A percentile compares a stretch with the other conserved stretches of the same genome.
These are phyloP conservation scores for Cryphonectria carpinicola DNA, from an alignment of 2,329 filamentous ascomycete genomes.

Conservation along the genomic window DNA sequence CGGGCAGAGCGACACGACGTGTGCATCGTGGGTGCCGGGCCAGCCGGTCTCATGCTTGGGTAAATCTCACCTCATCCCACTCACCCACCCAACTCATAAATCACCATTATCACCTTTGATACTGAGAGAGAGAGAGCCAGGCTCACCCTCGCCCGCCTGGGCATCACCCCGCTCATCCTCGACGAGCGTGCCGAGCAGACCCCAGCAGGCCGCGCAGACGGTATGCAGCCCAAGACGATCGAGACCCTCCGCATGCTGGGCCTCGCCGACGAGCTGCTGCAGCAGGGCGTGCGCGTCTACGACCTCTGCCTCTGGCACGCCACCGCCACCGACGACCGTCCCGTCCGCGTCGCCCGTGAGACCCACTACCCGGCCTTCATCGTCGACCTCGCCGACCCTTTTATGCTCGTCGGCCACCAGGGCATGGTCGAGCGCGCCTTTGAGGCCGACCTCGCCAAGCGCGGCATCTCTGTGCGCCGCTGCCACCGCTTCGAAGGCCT, in stretches of 20 bases:
- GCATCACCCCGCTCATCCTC: slow-evolving; percentile 66
- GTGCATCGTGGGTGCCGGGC: slow-evolving; percentile 58
- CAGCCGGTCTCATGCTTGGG: slow-evolving; percentile 60
- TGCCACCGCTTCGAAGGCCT: slow-evolving; percentile 37
- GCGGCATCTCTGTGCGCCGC: slow-evolving; percentile 53
- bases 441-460: slow-evolving; percentile 55
- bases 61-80: slow-evolving; percentile 32
- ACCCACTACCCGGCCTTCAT: slow-evolving; percentile 34
- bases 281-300: slow-evolving; percentile 65
- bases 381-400: slow-evolving; percentile 40
- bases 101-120: neutral
- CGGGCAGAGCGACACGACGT: slow-evolving; percentile 44
- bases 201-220: slow-evolving; percentile 68
- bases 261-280: slow-evolving; percentile 64
- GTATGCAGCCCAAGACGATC: slow-evolving; percentile 73
- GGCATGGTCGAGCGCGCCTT: slow-evolving; percentile 63
- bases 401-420: slow-evolving; percentile 51
- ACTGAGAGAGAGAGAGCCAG: slow-evolving; percentile 7
- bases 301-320: slow-evolving; percentile 52
- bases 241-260: slow-evolving; percentile 71
- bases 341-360: slow-evolving; percentile 56
- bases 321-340: neutral
- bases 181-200: slow-evolving; percentile 73
- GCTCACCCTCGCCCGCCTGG: slow-evolving; percentile 46
- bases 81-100: neutral